Evolutionary conservation across 2,329 filamentous ascomycete genomes (phyloP).

Genomic region (Aspergillus luchuensis): DNA sequence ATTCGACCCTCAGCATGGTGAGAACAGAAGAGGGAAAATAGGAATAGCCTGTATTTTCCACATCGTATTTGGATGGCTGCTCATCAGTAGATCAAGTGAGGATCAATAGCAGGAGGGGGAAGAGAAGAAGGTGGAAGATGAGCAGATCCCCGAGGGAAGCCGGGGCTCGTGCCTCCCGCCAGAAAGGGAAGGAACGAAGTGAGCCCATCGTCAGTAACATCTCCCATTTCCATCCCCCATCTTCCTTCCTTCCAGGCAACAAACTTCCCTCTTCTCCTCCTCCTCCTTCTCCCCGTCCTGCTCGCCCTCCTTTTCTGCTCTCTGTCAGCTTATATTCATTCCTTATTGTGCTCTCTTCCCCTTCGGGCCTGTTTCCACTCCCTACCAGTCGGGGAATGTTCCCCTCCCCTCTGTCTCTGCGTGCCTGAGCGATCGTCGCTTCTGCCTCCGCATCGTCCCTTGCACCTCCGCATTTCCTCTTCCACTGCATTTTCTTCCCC

Average conservation of each 20-base stretch:
- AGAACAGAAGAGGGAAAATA: too few species aligned
- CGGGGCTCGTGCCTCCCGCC: neutral
- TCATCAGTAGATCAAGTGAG: too few species aligned
- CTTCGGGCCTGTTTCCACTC: neutral
- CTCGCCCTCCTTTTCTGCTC: slow-evolving; percentile 7
- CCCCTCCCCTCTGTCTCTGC: slow-evolving; percentile 11
- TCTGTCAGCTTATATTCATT: neutral
- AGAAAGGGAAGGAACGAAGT: neutral
- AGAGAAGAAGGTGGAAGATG: too few species aligned
- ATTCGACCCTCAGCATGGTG: neutral
- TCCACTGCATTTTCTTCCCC: slow-evolving; percentile 22
- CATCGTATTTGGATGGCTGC: too few species aligned
- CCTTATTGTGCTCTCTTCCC: neutral
- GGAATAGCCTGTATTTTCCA: too few species aligned
- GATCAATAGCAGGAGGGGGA: too few species aligned
- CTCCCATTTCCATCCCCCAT: slow-evolving; percentile 9
- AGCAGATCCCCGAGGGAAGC: neutral
- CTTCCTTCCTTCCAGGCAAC: slow-evolving; percentile 12
- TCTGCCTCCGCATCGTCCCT: slow-evolving; percentile 24
- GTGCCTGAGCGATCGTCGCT: slow-evolving; percentile 22
- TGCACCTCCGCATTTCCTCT: slow-evolving; percentile 22
- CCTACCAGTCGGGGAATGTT: slow-evolving; percentile 10
- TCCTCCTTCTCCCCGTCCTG: slow-evolving; percentile 11
- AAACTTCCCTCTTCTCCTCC: neutral
- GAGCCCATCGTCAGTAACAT: neutral